A percentile compares a stretch with the other conserved stretches of the same genome.
These are phyloP conservation scores for Aspergillus cristatus DNA, from an alignment of 495 filamentous ascomycete genomes.

Conservation along the genomic window DNA sequence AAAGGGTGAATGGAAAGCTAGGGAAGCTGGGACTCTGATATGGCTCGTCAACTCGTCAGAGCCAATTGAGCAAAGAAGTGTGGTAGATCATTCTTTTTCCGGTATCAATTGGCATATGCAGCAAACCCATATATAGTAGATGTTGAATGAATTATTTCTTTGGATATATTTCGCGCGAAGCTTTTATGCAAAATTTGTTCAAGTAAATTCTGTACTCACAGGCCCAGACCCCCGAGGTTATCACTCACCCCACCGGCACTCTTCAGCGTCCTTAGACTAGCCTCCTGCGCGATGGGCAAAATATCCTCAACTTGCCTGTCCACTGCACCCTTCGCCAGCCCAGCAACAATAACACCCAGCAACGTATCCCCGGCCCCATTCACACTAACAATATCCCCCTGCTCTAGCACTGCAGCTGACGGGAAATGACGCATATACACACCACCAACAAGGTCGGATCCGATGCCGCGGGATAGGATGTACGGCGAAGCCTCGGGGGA, in stretches of 20 bases:
- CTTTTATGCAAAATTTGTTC: too few relatives aligned
- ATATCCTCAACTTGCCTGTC: slow-evolving; percentile 27
- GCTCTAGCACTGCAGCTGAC: slow-evolving; percentile 48
- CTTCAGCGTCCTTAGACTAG: slow-evolving; percentile 64
- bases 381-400: slow-evolving; percentile 66
- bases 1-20: too few relatives aligned
- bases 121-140: too few relatives aligned
- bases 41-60: too few relatives aligned
- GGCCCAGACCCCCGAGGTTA: slow-evolving; percentile 12
- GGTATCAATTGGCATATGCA: too few relatives aligned
- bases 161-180: too few relatives aligned
- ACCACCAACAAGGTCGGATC: slow-evolving; percentile 55
- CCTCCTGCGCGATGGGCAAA: slow-evolving; percentile 53
- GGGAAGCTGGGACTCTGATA: too few relatives aligned
- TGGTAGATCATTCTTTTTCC: too few relatives aligned
- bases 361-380: slow-evolving; percentile 96
- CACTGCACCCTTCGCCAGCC: slow-evolving; percentile 34
- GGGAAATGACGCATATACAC: slow-evolving; percentile 80
- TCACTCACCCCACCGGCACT: slow-evolving; percentile 61
- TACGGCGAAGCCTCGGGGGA: slow-evolving; percentile 53
- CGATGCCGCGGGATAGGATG: slow-evolving; percentile 50
- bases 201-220: too few relatives aligned
- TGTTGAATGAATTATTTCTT: too few relatives aligned
- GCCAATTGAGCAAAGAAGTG: too few relatives aligned
- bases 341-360: slow-evolving; percentile 68